Conservation (phyloP, 768 basidiomycete species). For the Chiua virens region DNA sequence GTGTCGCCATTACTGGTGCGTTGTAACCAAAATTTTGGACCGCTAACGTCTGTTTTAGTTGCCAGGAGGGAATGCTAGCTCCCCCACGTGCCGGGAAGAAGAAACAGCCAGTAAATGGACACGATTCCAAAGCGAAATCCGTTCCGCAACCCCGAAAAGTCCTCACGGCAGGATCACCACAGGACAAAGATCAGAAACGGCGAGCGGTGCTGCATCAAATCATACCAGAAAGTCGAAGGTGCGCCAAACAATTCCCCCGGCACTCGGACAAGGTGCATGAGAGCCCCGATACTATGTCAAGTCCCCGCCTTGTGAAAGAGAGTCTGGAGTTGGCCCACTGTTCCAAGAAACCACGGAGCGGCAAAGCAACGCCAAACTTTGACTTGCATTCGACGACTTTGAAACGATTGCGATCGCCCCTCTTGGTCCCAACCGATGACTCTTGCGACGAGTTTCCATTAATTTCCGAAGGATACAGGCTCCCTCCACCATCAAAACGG, state of each 20-base stretch:
- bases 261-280: constrained; percentile 46
- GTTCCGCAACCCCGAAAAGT: neutral
- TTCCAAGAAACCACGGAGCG: constrained; percentile 1
- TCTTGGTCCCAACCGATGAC: constrained; percentile 20
- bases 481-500: constrained; percentile 21
- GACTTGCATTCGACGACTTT: constrained; percentile 46
- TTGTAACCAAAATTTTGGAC: constrained; percentile 1
- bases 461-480: constrained; percentile 21
- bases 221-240: constrained; percentile 21
- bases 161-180: neutral
- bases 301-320: no score
- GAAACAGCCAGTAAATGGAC: no score
- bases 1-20: constrained; percentile 74
- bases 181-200: constrained; percentile 2
- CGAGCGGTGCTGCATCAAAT: neutral
- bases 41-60: constrained; percentile 45
- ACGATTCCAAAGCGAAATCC: constrained; percentile 5
- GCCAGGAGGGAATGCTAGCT: no score
- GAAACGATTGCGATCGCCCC: constrained; percentile 23
- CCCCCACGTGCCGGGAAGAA: no score
- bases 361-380: constrained; percentile 41
- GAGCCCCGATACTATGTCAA: constrained; percentile 43
- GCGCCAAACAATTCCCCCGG: constrained; percentile 30
- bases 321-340: no score
- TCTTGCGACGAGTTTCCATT: constrained; percentile 38